Evolutionary conservation across 2,329 filamentous ascomycete genomes (phyloP).

Genomic region (Boeremia exigua): DNA sequence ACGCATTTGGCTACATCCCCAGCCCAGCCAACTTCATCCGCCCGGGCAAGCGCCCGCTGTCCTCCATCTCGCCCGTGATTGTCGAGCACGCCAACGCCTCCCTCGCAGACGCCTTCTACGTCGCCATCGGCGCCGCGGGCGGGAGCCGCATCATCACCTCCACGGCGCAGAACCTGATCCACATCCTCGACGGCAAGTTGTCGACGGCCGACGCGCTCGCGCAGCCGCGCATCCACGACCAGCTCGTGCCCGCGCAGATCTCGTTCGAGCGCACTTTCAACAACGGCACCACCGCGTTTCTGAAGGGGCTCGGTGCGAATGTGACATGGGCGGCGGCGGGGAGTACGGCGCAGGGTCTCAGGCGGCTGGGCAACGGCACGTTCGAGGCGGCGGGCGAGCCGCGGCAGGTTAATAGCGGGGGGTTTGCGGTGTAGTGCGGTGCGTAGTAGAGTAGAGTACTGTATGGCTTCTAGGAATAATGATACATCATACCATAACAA

Average conservation of each 20-base stretch:
- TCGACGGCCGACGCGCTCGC: slow-evolving; percentile 67
- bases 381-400: slow-evolving; percentile 83
- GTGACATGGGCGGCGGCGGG: slow-evolving; percentile 71
- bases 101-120: slow-evolving; percentile 58
- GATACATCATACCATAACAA: too few relatives aligned
- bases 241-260: slow-evolving; percentile 74
- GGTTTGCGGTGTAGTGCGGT: slow-evolving; percentile 60
- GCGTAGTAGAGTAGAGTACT: background rate
- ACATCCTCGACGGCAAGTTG: slow-evolving; percentile 71
- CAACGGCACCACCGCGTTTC: slow-evolving; percentile 66
- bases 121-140: slow-evolving; percentile 77
- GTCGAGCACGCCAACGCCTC: slow-evolving; percentile 68
- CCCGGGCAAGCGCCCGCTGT: slow-evolving; percentile 80
- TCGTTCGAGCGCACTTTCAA: slow-evolving; percentile 74
- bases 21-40: slow-evolving; percentile 81
- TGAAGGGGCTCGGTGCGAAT: slow-evolving; percentile 72
- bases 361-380: slow-evolving; percentile 64
- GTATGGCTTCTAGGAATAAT: too few relatives aligned
- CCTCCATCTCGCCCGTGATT: slow-evolving; percentile 81
- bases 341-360: slow-evolving; percentile 75
- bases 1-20: slow-evolving; percentile 86
- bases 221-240: slow-evolving; percentile 77
- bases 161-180: slow-evolving; percentile 75
- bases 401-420: slow-evolving; percentile 73
- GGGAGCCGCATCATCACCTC: slow-evolving; percentile 84